Percentiles rank a stretch among this genome's conserved stretches.
Conservation (phyloP, 1,284 basidiomycete species). For the Fistulina hepatica region DNA sequence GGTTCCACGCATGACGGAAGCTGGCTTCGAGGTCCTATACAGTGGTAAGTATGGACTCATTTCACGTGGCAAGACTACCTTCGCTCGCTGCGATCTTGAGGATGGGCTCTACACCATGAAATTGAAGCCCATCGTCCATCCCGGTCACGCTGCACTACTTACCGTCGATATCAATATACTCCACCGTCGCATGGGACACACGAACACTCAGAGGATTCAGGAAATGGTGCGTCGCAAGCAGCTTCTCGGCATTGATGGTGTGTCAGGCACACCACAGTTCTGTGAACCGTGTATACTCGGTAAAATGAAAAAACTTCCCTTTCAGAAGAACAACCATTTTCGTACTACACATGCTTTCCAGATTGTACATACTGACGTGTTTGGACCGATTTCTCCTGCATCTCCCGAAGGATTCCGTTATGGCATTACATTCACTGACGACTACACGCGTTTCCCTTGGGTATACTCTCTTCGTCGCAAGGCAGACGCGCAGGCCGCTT, state of each 20-base stretch:
- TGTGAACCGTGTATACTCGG: constrained; percentile 20
- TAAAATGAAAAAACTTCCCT: constrained; percentile 21
- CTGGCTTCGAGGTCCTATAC: no score
- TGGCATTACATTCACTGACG: no score
- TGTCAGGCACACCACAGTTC: neutral
- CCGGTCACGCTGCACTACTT: no score
- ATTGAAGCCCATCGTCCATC: no score
- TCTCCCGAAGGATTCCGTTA: constrained; percentile 17
- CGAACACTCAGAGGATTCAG: neutral
- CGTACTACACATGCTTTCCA: constrained; percentile 16
- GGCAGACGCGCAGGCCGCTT: constrained; percentile 12
- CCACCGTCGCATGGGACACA: neutral
- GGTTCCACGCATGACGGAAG: neutral
- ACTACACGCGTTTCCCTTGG: no score
- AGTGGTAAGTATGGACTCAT: no score
- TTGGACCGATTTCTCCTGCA: constrained; percentile 19
- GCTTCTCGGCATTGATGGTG: neutral
- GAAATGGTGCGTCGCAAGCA: neutral
- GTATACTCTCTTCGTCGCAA: constrained; percentile 22
- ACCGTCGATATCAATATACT: neutral
- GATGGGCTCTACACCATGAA: no score
- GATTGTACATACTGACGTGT: constrained; percentile 23
- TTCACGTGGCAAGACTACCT: no score
- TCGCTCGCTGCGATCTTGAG: no score
- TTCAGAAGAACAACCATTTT: constrained; percentile 12